Evolutionary conservation across 2,329 filamentous ascomycete species (phyloP), one percentile per base, ranked within the genome.

Genomic region (Paraphaeosphaeria minitans): DNA sequence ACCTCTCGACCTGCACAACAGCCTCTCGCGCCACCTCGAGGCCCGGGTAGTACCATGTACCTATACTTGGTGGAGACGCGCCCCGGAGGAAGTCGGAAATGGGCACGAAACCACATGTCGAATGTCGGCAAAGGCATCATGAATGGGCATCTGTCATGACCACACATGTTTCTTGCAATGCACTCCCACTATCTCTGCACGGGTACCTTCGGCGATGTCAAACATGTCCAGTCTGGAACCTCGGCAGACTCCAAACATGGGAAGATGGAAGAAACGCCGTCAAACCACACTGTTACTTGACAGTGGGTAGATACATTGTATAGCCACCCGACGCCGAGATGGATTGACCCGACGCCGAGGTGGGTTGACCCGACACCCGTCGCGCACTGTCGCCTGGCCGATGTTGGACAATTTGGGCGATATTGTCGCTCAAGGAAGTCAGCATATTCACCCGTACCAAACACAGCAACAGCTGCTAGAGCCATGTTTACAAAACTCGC

Each of bases 351-450:
- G 80, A 74, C 37, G 77, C 69, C 74, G 80, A 82, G 21, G 88
- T 79, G 0, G 80, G 79, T 71, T 87, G 85, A 14, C 85, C 86
- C 2, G 80, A 74, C 37, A 77, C 69, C 74, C 74, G 77, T 35
- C 72, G 71, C 22, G 70, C 71, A 50, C 82, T 79, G 59, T 80
- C 78, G 4, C 81, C 78, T 16, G 83, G 83, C 57, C 89, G 67
- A 75, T 81, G 86, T 1, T 78, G 81, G 21, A 88, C 85, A 51
- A 87, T 78, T 58, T 81, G 79, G 1, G 84, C 83, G 51, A 88
- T 76, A 68, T 88, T 85, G 43, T 84, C 79, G n/a, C 41, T 55
- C n/a, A 12, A 19, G 46, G n/a, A 42, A 42, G 52, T 60, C 31
- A 54, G 51, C 51, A 52, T 10, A 6, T 42, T 42, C n/a, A 16